Evolutionary conservation across 2,329 filamentous ascomycete genomes (phyloP).

Genomic region (Neurospora sp.): DNA sequence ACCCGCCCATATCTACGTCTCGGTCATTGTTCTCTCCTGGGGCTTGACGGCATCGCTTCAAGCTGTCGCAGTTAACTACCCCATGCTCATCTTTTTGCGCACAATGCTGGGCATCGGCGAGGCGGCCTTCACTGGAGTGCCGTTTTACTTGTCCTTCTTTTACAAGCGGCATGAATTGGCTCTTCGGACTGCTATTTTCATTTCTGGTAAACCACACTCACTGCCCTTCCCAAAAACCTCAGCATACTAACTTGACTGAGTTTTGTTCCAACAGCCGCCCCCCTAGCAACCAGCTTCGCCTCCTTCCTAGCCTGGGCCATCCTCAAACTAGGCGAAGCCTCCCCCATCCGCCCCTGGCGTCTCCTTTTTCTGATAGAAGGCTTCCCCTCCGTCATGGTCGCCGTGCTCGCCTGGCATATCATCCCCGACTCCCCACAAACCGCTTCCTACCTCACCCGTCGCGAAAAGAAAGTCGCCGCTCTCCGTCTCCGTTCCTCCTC

Average conservation of each 20-base stretch:
- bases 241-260: neutral
- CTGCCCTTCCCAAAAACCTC: neutral
- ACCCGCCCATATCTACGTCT: constrained; percentile 50
- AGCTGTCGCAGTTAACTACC: constrained; percentile 53
- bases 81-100: constrained; percentile 43
- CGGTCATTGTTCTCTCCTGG: constrained; percentile 63
- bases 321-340: constrained; percentile 51
- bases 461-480: constrained; percentile 60
- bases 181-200: constrained; percentile 74
- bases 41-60: constrained; percentile 70
- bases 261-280: constrained; percentile 49
- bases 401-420: constrained; percentile 61
- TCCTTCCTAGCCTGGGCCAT: constrained; percentile 73
- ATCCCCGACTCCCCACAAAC: constrained; percentile 66
- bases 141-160: constrained; percentile 56
- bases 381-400: constrained; percentile 69
- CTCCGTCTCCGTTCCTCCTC: constrained; percentile 43
- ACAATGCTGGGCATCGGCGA: constrained; percentile 52
- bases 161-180: constrained; percentile 64
- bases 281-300: constrained; percentile 71
- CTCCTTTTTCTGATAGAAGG: constrained; percentile 76
- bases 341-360: constrained; percentile 74
- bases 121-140: constrained; percentile 55
- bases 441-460: constrained; percentile 51
- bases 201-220: constrained; percentile 45